These are phyloP conservation scores for Talaromyces adpressus DNA, from an alignment of 495 filamentous ascomycete genomes.

Conservation along the genomic window DNA sequence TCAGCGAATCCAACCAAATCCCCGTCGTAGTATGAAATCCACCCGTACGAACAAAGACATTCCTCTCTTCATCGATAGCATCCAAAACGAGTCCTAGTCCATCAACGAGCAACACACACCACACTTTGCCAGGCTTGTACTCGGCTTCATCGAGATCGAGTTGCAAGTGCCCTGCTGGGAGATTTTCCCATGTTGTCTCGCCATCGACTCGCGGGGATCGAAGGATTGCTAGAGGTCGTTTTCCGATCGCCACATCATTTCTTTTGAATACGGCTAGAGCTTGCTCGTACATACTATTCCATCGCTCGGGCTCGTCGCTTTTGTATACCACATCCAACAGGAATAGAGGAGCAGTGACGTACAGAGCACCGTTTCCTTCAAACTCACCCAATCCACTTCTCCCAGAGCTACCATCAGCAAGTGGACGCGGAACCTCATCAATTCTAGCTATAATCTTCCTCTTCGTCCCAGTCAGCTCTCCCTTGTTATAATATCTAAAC, in stretches of 20 bases:
- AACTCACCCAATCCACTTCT: neutral
- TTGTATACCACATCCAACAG: neutral
- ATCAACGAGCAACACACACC: neutral
- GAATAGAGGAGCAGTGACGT: neutral
- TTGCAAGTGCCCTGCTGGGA: neutral
- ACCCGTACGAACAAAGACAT: neutral
- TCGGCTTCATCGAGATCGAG: neutral
- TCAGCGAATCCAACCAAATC: neutral
- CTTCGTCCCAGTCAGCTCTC: neutral
- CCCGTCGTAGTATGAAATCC: neutral
- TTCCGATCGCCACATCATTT: neutral
- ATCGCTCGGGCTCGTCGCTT: neutral
- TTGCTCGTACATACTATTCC: neutral
- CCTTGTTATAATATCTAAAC: neutral
- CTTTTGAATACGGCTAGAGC: neutral
- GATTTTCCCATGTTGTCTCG: neutral
- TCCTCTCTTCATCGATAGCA: neutral
- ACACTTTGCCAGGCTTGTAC: neutral
- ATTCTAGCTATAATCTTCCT: neutral
- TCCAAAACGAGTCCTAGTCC: neutral
- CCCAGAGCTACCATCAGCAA: neutral
- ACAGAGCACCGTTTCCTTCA: neutral
- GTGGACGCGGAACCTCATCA: conserved; percentile 1
- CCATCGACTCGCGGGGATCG: neutral
- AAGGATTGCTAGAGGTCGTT: neutral